These are phyloP conservation scores for Fusarium sp. DNA, from an alignment of 2,329 filamentous ascomycete genomes.

Conservation along the genomic window DNA sequence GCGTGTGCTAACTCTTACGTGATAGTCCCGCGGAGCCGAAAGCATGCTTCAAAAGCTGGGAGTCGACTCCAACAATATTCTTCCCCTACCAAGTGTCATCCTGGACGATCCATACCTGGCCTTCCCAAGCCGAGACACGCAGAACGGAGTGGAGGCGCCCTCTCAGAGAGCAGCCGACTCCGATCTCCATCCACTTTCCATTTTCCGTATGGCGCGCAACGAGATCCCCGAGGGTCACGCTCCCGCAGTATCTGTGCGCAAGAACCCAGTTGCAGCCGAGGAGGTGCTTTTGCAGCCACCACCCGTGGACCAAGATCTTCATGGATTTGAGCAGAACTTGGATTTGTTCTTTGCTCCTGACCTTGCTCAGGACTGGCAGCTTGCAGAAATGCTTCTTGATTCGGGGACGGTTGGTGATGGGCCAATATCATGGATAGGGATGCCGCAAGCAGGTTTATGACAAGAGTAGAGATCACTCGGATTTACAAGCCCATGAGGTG, in stretches of 20 bases:
- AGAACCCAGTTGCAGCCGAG: neutral
- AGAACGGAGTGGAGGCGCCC: neutral
- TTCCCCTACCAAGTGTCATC: conserved; percentile 25
- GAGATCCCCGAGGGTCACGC: conserved; percentile 20
- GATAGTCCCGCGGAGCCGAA: conserved; percentile 19
- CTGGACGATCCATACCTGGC: conserved; percentile 16
- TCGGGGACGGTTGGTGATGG: conserved; percentile 11
- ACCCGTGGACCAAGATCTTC: neutral
- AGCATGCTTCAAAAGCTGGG: conserved; percentile 27
- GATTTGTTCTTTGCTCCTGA: conserved; percentile 19
- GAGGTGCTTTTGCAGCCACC: neutral
- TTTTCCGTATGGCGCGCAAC: conserved; percentile 23
- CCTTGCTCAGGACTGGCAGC: conserved; percentile 5
- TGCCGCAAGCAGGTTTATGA: neutral
- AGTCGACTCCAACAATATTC: conserved; percentile 12
- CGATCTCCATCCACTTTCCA: conserved; percentile 22
- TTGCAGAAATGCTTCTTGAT: conserved; percentile 18
- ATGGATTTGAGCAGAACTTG: conserved; percentile 4
- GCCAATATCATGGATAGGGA: conserved; percentile 12
- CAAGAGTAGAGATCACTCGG: neutral
- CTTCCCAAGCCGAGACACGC: conserved; percentile 5
- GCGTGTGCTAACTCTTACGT: neutral
- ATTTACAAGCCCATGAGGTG: neutral
- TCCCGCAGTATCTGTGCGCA: neutral
- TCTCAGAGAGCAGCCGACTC: conserved; percentile 16